phyloP scores from a whole-genome alignment of 2,329 filamentous ascomycete genomes.

The Fusarium protoensiforme region DNA sequence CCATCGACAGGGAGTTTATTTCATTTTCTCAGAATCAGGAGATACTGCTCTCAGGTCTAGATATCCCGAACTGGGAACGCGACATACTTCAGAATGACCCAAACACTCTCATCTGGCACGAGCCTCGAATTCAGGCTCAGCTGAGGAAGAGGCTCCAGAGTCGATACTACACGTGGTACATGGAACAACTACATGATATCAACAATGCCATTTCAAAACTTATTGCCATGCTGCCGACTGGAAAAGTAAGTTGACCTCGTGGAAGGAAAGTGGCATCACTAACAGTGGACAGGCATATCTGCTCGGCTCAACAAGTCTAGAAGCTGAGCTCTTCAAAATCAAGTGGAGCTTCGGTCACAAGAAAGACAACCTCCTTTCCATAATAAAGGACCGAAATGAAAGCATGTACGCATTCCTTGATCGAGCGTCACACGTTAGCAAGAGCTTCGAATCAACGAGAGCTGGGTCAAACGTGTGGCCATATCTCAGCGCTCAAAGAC shows the following conservation, averaged over 20 bases:
- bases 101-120: not conserved
- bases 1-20: not conserved
- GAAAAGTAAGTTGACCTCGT: not conserved
- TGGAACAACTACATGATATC: not conserved
- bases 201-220: not conserved
- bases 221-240: not conserved
- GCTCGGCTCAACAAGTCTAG: not conserved
- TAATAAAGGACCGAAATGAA: not conserved
- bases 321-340: not conserved
- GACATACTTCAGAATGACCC: not conserved
- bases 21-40: conserved; percentile 1
- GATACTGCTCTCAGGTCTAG: not conserved
- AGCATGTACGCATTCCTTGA: not conserved
- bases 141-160: not conserved
- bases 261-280: no score
- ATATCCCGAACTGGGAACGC: not conserved
- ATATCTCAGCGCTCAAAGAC: not conserved
- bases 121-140: not conserved
- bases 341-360: not conserved
- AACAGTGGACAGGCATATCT: no score
- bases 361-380: not conserved
- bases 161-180: conserved; percentile 4
- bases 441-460: not conserved
- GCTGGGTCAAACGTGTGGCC: not conserved
- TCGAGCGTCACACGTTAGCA: not conserved